Evolutionary conservation across 192 early-diverging fungal genomes (phyloP).

Genomic region (Backusella australiensis): DNA sequence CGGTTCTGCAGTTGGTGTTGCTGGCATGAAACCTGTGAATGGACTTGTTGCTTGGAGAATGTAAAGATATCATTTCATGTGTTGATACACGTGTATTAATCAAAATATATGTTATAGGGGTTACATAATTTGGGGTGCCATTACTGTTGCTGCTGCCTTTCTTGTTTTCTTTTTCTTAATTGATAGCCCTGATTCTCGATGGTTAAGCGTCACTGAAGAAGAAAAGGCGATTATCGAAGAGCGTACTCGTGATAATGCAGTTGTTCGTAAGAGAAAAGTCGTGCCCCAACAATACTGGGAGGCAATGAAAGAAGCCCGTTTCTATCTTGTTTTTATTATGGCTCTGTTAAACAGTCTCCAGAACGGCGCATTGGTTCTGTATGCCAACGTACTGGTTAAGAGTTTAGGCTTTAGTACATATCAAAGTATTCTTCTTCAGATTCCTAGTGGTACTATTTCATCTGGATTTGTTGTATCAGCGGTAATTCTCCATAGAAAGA

Average conservation of each 20-base stretch:
- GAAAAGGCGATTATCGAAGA: conserved; percentile 28
- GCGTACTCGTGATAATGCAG: conserved; percentile 16
- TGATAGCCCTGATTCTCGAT: conserved; percentile 12
- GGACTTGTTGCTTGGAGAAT: conserved; percentile 22
- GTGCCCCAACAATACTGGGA: conserved; percentile 12
- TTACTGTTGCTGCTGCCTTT: conserved; percentile 9
- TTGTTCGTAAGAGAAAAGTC: neutral
- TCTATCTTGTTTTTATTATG: conserved; percentile 4
- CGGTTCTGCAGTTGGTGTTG: conserved; percentile 5
- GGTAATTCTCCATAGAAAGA: neutral
- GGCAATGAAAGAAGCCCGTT: conserved; percentile 15
- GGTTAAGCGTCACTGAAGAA: conserved; percentile 9
- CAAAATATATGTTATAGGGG: conserved; percentile 7
- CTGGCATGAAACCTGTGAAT: neutral
- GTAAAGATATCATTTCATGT: neutral
- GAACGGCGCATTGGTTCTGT: conserved; percentile 20
- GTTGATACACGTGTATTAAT: neutral
- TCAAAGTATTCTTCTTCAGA: conserved; percentile 9
- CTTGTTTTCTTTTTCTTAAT: conserved; percentile 24
- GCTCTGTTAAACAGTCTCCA: conserved; percentile 4
- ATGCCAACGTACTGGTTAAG: conserved; percentile 5
- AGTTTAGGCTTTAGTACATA: conserved; percentile 18
- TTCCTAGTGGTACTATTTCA: neutral
- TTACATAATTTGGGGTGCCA: conserved; percentile 19
- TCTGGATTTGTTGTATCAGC: neutral